Conservation (phyloP, 2,329 filamentous ascomycete species). For the Colletotrichum godetiae region DNA sequence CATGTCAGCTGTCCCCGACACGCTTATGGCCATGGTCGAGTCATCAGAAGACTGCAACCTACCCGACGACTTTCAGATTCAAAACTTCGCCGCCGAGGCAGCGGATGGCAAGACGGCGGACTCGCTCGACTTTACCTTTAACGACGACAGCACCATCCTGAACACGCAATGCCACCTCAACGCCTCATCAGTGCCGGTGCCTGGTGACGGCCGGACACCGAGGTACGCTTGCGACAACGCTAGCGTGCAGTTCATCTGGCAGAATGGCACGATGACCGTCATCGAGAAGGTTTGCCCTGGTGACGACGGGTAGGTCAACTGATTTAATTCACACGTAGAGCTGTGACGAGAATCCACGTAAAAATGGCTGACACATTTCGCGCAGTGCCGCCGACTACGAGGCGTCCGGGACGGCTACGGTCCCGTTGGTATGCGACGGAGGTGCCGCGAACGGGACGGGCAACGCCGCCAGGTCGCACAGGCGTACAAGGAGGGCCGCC, state of each 20-base stretch:
- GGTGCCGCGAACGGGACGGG: conserved; percentile 12
- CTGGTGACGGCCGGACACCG: conserved; percentile 43
- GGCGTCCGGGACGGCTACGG: conserved; percentile 43
- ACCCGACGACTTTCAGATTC: conserved; percentile 52
- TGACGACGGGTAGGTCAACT: conserved; percentile 47
- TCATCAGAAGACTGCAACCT: conserved; percentile 45
- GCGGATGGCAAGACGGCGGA: conserved; percentile 47
- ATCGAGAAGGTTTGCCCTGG: conserved; percentile 57
- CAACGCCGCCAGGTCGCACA: not conserved
- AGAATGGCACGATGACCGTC: conserved; percentile 50
- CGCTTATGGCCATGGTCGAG: conserved; percentile 32
- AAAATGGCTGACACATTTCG: not conserved
- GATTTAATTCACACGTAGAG: not conserved
- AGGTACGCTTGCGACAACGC: conserved; percentile 57
- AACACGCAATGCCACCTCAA: conserved; percentile 57
- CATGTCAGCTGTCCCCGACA: conserved; percentile 36
- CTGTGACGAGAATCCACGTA: not conserved
- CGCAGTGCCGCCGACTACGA: conserved; percentile 44
- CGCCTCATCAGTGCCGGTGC: conserved; percentile 51
- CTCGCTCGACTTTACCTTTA: conserved; percentile 53
- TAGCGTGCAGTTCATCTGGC: conserved; percentile 57
- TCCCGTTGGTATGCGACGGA: conserved; percentile 28
- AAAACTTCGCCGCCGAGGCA: conserved; percentile 49
- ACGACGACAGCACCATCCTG: conserved; percentile 52
- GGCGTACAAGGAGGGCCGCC: conserved; percentile 12